Base-by-base conservation (phyloP, 495 filamentous ascomycete genomes). In the Tuber umbilicatum region DNA sequence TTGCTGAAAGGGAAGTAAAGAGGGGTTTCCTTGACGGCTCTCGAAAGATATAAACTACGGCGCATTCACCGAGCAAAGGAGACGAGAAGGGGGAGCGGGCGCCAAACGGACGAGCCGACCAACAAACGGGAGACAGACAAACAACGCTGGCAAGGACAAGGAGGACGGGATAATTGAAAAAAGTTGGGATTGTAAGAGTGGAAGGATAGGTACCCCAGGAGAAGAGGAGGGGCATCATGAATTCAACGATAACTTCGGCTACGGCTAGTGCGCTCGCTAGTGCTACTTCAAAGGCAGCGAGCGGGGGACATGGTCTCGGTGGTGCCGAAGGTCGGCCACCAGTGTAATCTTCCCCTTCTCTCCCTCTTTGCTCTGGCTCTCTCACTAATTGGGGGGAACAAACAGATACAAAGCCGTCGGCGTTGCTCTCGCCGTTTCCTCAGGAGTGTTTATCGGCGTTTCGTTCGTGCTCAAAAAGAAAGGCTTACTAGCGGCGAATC, bases 381-480 rank as follows among this genome's bases (percentile, higher is more conserved):
- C 55, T 64, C 27, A 7, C 55, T 64, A 35, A 64, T 64, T 35
- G 27, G 35, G 55, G 5, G 27, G 27, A 35, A 31, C 16, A 64
- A 64, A 68, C 41, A 82, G 81, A 68, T 99, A 91, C 87, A 99
- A 98, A 83, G 89, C 90, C 45, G 87, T 99, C 78, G 95, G 95
- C 55, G 91, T 99, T 75, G 87, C 89, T 19, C 87, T 99, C 41
- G 95, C 95, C 7, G 88, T 97, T 76, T 88, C 90, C 47, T 97
- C 95, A 2, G 95, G 95, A 23, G 83, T 94, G 41, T 98, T 99
- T 83, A 99, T 99, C 82, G 96, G 95, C 19, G 87, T 91, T 17
- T 98, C 95, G 1, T 99, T 99, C 81, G 94, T 99, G 64, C 82
- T 99, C 75, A 98, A 98, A 85, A 99, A 99, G 86, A 87, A 90